A percentile compares a stretch with the other conserved stretches of the same genome.
Evolutionary conservation across 495 filamentous ascomycete species (phyloP).

Genomic region (Talaromyces ruber): DNA sequence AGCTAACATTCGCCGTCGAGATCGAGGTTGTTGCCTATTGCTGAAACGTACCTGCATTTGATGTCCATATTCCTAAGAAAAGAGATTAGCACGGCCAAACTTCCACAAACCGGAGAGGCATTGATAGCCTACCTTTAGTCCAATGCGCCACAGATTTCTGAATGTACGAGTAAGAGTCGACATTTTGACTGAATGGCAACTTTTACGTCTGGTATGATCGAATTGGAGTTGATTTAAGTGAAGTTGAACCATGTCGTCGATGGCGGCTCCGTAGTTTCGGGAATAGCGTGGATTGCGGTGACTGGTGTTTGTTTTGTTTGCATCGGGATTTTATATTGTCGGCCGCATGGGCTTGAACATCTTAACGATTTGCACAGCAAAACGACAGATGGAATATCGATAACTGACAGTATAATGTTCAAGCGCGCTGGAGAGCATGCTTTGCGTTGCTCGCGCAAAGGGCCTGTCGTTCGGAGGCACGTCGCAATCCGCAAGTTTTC

Average conservation of each 20-base stretch:
- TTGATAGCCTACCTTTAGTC: slow-evolving; percentile 60
- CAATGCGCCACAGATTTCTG: slow-evolving; percentile 77
- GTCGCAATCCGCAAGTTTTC: slow-evolving; percentile 34
- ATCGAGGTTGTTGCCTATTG: not conserved
- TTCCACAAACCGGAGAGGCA: not conserved
- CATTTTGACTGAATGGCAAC: slow-evolving; percentile 49
- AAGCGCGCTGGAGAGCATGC: slow-evolving; percentile 31
- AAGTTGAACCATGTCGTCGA: slow-evolving; percentile 10
- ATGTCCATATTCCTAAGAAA: slow-evolving; percentile 70
- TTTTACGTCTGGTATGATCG: not conserved
- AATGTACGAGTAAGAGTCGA: slow-evolving; percentile 84
- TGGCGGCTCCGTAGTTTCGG: slow-evolving; percentile 13
- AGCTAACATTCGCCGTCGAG: not conserved
- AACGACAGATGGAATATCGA: not conserved
- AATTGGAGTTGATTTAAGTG: slow-evolving; percentile 2
- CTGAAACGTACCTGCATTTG: slow-evolving; percentile 72
- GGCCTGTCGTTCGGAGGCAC: slow-evolving; percentile 21
- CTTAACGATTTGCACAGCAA: not conserved
- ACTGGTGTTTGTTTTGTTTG: slow-evolving; percentile 33
- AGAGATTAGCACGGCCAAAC: slow-evolving; percentile 20
- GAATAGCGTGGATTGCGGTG: slow-evolving; percentile 13
- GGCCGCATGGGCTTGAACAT: not conserved
- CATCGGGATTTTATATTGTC: slow-evolving; percentile 6
- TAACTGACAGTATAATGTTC: slow-evolving; percentile 21
- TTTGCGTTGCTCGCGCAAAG: slow-evolving; percentile 25